Evolutionary conservation across 2,329 filamentous ascomycete species (phyloP), one percentile per base, ranked within the genome.

Genomic region (Trichoderma lentiforme): DNA sequence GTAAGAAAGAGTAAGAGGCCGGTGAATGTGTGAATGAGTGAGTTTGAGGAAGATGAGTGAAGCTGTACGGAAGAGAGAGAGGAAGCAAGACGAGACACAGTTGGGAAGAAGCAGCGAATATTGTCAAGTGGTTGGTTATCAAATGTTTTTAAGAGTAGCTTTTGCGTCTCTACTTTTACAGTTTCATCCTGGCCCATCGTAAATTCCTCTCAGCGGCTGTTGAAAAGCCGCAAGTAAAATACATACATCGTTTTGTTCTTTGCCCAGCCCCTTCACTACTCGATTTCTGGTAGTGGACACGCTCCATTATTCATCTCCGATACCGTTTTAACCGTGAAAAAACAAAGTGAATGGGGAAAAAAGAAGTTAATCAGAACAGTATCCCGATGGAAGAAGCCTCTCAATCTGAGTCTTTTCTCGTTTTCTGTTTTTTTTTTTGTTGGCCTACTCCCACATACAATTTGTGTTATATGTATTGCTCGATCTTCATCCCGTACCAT

Each of bases 241-340:
- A 36, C 43, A 66, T 66, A 56, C 63, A 66, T 66, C 47, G 26
- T 32, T 56, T 66, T 63, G 36, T 14, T 62, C 60, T 63, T 32
- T 34, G 24, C 47, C 47, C 28, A 60, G 30, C n/a, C 62, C 24
- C 21, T 26, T 30, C 43, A 56, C 43, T 30, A 61, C 57, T 24
- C 28, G 15, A 3, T 58, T 24, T 30, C 24, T 43, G 26, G 26
- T 34, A 7, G 36, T 70, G 28, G 30, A 70, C 66, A 70, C 57
- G 28, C 28, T 34, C 57, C 66, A 62, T 47, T 34, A 26, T 36
- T 53, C 66, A 70, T 70, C 53, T 70, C 57, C 57, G 64, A 58
- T 36, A 62, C 57, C 36, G 18, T 62, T n/a, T 60, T 60, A 34
- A 21, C 57, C 57, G 57, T 14, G n/a, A 21, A 60, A 24, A 61